Percentiles rank a stretch among this genome's conserved stretches.
These are phyloP conservation scores for Syncephalastrum contaminatum DNA, from an alignment of 371 early-diverging fungal species.

Conservation along the genomic window DNA sequence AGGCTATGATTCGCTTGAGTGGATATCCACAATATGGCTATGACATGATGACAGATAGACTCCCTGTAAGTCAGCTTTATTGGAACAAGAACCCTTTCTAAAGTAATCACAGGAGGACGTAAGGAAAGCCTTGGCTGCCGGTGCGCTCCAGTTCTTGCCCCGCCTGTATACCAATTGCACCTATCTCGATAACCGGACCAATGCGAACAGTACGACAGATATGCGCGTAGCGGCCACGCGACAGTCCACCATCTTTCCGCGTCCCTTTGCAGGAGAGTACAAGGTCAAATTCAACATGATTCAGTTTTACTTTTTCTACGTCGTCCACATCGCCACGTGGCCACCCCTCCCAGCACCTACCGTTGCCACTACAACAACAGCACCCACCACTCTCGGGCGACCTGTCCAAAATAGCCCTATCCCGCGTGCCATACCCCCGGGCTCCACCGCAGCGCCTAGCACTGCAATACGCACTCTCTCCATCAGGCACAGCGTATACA, in stretches of 20 bases:
- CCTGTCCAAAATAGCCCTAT: not conserved
- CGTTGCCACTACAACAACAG: not conserved
- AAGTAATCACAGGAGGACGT: slow-evolving; percentile 28
- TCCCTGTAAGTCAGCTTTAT: slow-evolving; percentile 24
- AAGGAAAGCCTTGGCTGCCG: slow-evolving; percentile 23
- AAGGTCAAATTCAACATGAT: slow-evolving; percentile 30
- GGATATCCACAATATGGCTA: slow-evolving; percentile 26
- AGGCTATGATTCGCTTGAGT: slow-evolving; percentile 22
- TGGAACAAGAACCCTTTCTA: not conserved
- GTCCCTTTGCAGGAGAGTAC: slow-evolving; percentile 19
- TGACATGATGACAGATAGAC: slow-evolving; percentile 21
- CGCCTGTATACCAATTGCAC: slow-evolving; percentile 26
- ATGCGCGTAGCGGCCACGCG: slow-evolving; percentile 29
- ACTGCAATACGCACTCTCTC: slow-evolving; percentile 7
- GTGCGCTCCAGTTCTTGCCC: slow-evolving; percentile 32
- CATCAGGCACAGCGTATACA: slow-evolving; percentile 20
- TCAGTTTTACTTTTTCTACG: slow-evolving; percentile 38
- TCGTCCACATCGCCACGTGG: slow-evolving; percentile 30
- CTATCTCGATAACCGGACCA: slow-evolving; percentile 7
- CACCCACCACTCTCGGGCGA: not conserved
- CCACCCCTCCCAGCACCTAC: slow-evolving; percentile 5
- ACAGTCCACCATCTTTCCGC: slow-evolving; percentile 29
- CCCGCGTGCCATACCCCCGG: not conserved
- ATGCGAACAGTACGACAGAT: slow-evolving; percentile 9
- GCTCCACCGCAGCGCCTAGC: slow-evolving; percentile 2